These are phyloP conservation scores for Tetrapisispora pingtungensis DNA, from an alignment of 805 yeast species.

Conservation along the genomic window DNA sequence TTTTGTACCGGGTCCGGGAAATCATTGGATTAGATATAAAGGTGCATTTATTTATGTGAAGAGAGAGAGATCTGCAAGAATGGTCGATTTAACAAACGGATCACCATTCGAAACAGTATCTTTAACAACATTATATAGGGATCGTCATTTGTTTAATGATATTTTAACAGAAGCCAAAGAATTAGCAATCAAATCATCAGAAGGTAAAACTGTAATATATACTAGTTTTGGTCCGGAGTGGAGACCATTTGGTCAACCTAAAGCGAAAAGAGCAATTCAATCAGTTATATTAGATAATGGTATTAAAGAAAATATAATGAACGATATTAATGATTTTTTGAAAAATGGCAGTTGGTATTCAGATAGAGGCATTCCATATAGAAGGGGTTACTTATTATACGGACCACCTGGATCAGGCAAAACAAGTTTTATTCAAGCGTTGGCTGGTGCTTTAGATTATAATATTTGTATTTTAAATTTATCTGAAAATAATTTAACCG, in stretches of 20 bases:
- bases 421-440: constrained; percentile 89
- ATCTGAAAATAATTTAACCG: constrained; percentile 85
- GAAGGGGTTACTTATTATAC: constrained; percentile 85
- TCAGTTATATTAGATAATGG: constrained; percentile 80
- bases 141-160: constrained; percentile 57
- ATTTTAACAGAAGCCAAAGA: constrained; percentile 75
- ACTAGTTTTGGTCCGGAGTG: constrained; percentile 98
- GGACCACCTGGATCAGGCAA: constrained; percentile 99
- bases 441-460: constrained; percentile 93
- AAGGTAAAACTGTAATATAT: constrained; percentile 88
- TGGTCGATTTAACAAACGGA: constrained; percentile 82
- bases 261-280: constrained; percentile 72
- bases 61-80: constrained; percentile 81
- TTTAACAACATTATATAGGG: constrained; percentile 78
- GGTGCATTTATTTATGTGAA: constrained; percentile 84
- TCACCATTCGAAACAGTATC: constrained; percentile 96
- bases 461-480: constrained; percentile 88
- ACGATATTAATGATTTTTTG: constrained; percentile 75
- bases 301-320: constrained; percentile 51
- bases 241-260: constrained; percentile 95
- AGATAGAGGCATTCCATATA: constrained; percentile 92
- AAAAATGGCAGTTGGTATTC: constrained; percentile 82
- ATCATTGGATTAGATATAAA: constrained; percentile 73
- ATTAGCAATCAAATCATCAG: constrained; percentile 70
- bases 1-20: constrained; percentile 96